Conservation (phyloP, 1,284 basidiomycete genomes). For the Coniophora puteana region DNA sequence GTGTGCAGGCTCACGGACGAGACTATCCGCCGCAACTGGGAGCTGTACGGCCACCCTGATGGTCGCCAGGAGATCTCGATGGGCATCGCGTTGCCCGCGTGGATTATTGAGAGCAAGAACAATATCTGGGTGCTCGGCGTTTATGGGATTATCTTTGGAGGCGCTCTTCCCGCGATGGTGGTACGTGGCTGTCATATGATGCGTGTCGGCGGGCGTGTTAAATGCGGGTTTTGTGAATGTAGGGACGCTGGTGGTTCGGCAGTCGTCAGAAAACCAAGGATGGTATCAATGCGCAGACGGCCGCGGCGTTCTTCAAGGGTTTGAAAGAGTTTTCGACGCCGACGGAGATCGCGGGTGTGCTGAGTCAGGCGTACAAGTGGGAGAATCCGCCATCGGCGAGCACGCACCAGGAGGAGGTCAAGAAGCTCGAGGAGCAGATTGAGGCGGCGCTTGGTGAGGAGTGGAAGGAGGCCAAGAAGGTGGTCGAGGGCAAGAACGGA, state of each 20-base stretch:
- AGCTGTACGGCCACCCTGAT: constrained; percentile 93
- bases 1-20: constrained; percentile 82
- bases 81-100: constrained; percentile 94
- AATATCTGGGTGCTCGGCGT: constrained; percentile 87
- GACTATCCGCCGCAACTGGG: constrained; percentile 88
- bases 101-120: constrained; percentile 93
- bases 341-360: constrained; percentile 69
- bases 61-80: constrained; percentile 93
- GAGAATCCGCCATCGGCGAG: constrained; percentile 32
- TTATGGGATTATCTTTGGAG: constrained; percentile 88
- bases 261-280: constrained; percentile 91
- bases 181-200: constrained; percentile 36
- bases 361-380: constrained; percentile 76
- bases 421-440: constrained; percentile 57
- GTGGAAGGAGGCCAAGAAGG: constrained; percentile 46
- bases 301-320: constrained; percentile 87
- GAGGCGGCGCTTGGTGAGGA: constrained; percentile 44
- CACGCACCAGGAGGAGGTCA: constrained; percentile 41
- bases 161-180: constrained; percentile 83
- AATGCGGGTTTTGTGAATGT: constrained; percentile 3
- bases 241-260: constrained; percentile 98
- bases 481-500: constrained; percentile 34
- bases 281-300: constrained; percentile 81
- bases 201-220: neutral
- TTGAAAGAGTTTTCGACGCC: constrained; percentile 80